Evolutionary conservation across 495 filamentous ascomycete genomes (phyloP).

Genomic region (Ascobolus immersus): DNA sequence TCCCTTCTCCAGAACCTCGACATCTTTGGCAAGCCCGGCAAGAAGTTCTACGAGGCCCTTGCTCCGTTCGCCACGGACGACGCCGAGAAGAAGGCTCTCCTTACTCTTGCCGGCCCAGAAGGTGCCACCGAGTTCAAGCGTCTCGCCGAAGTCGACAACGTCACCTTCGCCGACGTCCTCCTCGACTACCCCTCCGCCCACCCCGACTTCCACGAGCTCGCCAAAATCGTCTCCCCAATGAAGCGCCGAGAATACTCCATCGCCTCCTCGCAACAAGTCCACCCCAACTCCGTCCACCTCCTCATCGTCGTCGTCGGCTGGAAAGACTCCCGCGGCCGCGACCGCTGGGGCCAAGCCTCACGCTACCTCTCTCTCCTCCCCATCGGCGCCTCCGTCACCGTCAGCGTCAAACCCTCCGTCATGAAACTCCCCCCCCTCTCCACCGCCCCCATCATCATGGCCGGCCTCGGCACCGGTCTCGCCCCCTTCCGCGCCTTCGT

Average conservation of each 20-base stretch:
- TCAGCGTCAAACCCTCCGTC: slow-evolving; percentile 85
- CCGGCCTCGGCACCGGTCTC: slow-evolving; percentile 89
- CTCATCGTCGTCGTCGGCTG: slow-evolving; percentile 97
- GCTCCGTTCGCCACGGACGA: slow-evolving; percentile 65
- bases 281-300: slow-evolving; percentile 60
- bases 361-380: slow-evolving; percentile 54
- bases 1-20: slow-evolving; percentile 81
- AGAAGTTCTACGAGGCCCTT: slow-evolving; percentile 86
- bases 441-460: slow-evolving; percentile 89
- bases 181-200: slow-evolving; percentile 71
- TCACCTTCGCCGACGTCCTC: slow-evolving; percentile 78
- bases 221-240: slow-evolving; percentile 64
- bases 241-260: slow-evolving; percentile 97
- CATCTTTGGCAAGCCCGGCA: slow-evolving; percentile 87
- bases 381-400: slow-evolving; percentile 54
- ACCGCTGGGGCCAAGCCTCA: slow-evolving; percentile 79
- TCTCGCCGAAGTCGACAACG: slow-evolving; percentile 72
- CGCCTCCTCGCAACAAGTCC: slow-evolving; percentile 80
- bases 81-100: slow-evolving; percentile 54
- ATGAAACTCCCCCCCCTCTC: slow-evolving; percentile 76
- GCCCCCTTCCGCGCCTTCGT: slow-evolving; percentile 96
- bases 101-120: slow-evolving; percentile 51
- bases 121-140: slow-evolving; percentile 88
- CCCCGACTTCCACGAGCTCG: slow-evolving; percentile 72
- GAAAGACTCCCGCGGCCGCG: slow-evolving; percentile 66